Evolutionary conservation across 768 basidiomycete genomes (phyloP).

Genomic region (Russula abietina): DNA sequence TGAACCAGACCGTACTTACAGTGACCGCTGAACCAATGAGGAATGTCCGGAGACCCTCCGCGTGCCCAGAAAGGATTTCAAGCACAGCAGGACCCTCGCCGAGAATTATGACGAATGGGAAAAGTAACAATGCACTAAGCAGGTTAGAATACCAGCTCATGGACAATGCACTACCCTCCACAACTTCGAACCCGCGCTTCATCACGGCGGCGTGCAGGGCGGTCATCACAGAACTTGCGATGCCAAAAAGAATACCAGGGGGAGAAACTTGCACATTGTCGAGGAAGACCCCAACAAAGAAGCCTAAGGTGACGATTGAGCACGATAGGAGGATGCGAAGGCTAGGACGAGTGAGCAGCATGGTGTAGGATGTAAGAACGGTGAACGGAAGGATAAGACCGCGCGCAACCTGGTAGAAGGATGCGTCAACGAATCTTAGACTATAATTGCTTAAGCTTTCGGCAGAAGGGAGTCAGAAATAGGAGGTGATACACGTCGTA

Average conservation of each 20-base stretch:
- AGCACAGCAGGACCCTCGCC: conserved; percentile 68
- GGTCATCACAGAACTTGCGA: conserved; percentile 79
- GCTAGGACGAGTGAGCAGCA: conserved; percentile 74
- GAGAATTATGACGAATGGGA: conserved; percentile 65
- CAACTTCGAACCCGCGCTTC: conserved; percentile 74
- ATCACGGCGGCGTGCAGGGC: conserved; percentile 91
- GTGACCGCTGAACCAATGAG: conserved; percentile 75
- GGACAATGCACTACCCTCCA: conserved; percentile 76
- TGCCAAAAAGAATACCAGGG: conserved; percentile 73
- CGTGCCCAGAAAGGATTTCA: conserved; percentile 47
- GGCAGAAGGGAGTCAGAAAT: conserved; percentile 1
- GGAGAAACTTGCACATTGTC: conserved; percentile 55
- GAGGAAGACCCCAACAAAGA: conserved; percentile 83
- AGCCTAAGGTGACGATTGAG: conserved; percentile 80
- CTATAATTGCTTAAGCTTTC: conserved; percentile 82
- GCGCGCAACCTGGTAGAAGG: conserved; percentile 93
- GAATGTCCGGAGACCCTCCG: conserved; percentile 55
- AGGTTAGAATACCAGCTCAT: conserved; percentile 93
- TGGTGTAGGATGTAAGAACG: conserved; percentile 74
- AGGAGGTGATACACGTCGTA: conserved; percentile 6
- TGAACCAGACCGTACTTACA: conserved; percentile 36
- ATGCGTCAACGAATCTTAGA: conserved; percentile 89
- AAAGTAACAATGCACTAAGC: conserved; percentile 62
- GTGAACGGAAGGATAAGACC: conserved; percentile 93
- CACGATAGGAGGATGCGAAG: conserved; percentile 69